Conservation (phyloP, 1,139 yeast species). For the Pichia sp. region DNA sequence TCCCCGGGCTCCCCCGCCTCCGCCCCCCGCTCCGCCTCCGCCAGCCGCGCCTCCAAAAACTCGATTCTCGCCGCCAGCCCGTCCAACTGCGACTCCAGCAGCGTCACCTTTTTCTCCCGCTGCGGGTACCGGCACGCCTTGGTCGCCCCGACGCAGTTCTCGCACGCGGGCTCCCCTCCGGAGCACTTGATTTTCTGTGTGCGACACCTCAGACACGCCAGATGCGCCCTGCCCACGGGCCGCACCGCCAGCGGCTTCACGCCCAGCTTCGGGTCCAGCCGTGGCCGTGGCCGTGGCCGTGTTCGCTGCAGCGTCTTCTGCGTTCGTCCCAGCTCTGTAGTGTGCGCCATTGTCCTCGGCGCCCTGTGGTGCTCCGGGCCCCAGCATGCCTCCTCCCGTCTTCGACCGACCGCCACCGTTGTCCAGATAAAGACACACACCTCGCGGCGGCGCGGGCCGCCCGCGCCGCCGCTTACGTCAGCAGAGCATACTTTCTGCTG, state of each 20-base stretch:
- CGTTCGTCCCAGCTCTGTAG: too few species aligned
- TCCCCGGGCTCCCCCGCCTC: neutral
- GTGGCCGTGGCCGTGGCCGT: neutral
- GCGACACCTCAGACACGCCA: constrained; percentile 34
- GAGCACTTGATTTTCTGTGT: constrained; percentile 37
- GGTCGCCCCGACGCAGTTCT: constrained; percentile 14
- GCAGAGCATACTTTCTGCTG: too few species aligned
- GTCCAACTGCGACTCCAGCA: constrained; percentile 46
- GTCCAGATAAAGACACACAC: too few species aligned
- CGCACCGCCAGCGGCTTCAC: constrained; percentile 10
- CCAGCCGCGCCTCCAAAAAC: constrained; percentile 31
- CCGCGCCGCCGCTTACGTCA: too few species aligned
- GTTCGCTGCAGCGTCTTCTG: too few species aligned
- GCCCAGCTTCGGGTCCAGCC: neutral
- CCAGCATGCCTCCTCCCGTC: too few species aligned
- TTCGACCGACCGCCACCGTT: too few species aligned
- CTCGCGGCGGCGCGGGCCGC: too few species aligned
- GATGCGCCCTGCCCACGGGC: constrained; percentile 18
- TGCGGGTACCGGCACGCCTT: constrained; percentile 43
- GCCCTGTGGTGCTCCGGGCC: too few species aligned
- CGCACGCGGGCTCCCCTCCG: constrained; percentile 30
- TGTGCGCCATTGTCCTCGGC: too few species aligned
- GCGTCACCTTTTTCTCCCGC: constrained; percentile 44
- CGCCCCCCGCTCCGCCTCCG: neutral
- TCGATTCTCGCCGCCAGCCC: constrained; percentile 37